Base-by-base conservation (phyloP, 2,329 filamentous ascomycete species). In the Juglanconis sp. region DNA sequence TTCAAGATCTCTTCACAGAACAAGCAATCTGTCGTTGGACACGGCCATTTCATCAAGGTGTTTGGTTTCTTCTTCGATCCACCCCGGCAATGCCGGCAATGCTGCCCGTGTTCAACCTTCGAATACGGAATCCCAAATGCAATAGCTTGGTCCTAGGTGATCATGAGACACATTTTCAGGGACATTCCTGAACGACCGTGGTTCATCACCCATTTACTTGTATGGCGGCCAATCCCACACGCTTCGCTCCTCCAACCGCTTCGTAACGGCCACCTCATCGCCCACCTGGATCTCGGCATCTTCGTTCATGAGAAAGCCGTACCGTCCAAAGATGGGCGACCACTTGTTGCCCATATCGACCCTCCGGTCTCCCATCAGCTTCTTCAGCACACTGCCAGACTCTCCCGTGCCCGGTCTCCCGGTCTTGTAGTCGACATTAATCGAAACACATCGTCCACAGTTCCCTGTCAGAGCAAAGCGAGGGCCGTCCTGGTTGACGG, bases 371-470 rank as follows among this genome's bases (percentile, higher is more conserved):
- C 79, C 81, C 81, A 87, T 86, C 67, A 93, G 73, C 67, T 86
- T 85, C 77, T 91, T 91, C 64, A 91, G 75, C 15, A 90, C 80
- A 44, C 74, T 77, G n/a, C 85, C 87, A 40, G 76, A 71, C 67
- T 86, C 83, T 2, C 84, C 85, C 1, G 75, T 74, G 0, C 81
- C 84, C 47, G 77, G 74, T 53, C 79, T 81, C 6, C 89, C 89
- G 0, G 85, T 90, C 30, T 74, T 69, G 69, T 89, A 90, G 74
- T 92, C 87, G 60, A 92, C 83, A 72, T 91, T 91, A 63, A 92
- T 75, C 62, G 86, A 89, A 35, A 78, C 74, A 71, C 89, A 93
- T 44, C 89, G 79, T 38, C 79, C 81, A 69, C 89, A 92, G 71
- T 92, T 90, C 55, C 84, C 85, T 38, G 87, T 91, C 35, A 92